phyloP scores from a whole-genome alignment of 768 basidiomycete genomes.

The Lentinula aciculospora region DNA sequence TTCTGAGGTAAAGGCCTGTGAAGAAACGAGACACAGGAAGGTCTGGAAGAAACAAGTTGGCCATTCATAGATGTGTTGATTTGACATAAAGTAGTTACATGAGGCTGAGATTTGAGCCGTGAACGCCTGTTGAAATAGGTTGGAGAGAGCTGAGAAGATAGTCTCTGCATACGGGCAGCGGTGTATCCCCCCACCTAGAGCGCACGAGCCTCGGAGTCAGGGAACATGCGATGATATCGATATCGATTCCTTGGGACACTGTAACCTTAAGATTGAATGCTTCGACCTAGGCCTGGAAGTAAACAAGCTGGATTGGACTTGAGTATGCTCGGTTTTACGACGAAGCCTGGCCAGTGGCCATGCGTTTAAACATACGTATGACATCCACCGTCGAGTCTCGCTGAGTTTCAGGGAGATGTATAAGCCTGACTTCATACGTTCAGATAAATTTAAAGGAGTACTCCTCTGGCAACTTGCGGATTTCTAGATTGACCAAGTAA shows the following conservation, averaged over 20 bases:
- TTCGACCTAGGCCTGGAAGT: background rate
- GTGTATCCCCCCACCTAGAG: background rate
- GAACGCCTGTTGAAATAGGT: too few relatives aligned
- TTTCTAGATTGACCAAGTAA: background rate
- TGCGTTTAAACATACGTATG: background rate
- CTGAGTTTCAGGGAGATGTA: background rate
- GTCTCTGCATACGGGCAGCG: background rate
- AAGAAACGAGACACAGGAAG: background rate
- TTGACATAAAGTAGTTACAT: background rate
- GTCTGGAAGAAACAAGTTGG: background rate
- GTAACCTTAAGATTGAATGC: background rate
- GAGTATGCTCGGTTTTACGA: too few relatives aligned
- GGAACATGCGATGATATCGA: background rate
- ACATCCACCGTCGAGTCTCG: background rate
- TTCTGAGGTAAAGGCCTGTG: background rate
- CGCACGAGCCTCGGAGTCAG: background rate
- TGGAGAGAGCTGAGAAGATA: too few relatives aligned
- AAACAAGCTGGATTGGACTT: background rate
- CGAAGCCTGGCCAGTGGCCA: too few relatives aligned
- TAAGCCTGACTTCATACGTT: background rate
- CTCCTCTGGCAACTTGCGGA: background rate
- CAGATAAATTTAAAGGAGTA: background rate
- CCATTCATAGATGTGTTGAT: background rate
- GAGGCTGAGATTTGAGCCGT: background rate
- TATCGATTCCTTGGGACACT: background rate